Conservation (phyloP, 345 rosid genomes). For the Murraya koenigii region DNA sequence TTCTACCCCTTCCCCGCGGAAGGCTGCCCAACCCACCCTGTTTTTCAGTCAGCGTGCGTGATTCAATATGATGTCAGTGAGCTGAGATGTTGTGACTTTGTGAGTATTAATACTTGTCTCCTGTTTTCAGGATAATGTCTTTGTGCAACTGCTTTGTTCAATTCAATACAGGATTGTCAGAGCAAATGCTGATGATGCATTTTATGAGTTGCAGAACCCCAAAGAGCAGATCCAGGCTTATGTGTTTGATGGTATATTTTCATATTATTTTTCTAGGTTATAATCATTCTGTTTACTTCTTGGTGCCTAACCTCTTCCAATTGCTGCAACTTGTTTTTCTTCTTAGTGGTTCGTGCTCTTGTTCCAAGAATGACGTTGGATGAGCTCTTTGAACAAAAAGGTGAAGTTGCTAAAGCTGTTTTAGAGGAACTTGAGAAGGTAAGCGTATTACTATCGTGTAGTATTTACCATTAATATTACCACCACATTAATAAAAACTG, state of each 20-base stretch:
- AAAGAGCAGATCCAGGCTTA: constrained; percentile 92
- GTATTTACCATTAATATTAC: neutral
- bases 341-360: constrained; percentile 85
- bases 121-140: constrained; percentile 75
- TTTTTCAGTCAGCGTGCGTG: neutral
- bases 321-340: constrained; percentile 2
- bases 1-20: too few species aligned
- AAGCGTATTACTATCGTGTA: neutral
- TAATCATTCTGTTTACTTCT: neutral
- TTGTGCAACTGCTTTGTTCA: constrained; percentile 91
- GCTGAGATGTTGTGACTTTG: neutral
- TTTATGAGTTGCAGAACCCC: constrained; percentile 92
- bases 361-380: constrained; percentile 88
- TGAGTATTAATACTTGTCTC: neutral
- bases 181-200: constrained; percentile 91
- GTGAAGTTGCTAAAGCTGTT: constrained; percentile 94
- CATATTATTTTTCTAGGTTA: neutral
- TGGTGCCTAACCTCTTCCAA: neutral
- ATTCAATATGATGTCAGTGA: neutral
- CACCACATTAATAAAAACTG: neutral
- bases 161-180: constrained; percentile 82
- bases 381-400: constrained; percentile 94
- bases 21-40: neutral
- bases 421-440: constrained; percentile 96
- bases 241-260: constrained; percentile 79